Percentiles rank a stretch among this genome's conserved stretches.
Conservation (phyloP, 768 basidiomycete species). For the Boletus coccyginus region DNA sequence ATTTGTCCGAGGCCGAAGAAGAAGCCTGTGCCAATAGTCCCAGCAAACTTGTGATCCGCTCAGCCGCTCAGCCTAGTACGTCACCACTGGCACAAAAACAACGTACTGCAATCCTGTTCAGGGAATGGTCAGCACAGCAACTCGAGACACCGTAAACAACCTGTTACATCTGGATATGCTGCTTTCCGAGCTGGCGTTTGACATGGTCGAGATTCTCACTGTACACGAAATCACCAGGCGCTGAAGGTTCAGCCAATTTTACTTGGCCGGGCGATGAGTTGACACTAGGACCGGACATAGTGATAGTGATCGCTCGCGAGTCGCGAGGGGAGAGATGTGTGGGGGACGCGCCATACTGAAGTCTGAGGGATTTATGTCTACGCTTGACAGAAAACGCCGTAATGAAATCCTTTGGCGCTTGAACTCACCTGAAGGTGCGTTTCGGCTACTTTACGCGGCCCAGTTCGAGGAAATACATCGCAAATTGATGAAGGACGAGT, state of each 20-base stretch:
- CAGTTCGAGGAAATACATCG: no score
- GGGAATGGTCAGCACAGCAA: not conserved
- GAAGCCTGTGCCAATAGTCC: slow-evolving; percentile 31
- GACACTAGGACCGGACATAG: not conserved
- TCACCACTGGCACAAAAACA: not conserved
- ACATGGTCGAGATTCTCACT: slow-evolving; percentile 13
- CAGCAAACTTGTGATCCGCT: slow-evolving; percentile 22
- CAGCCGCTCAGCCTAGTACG: not conserved
- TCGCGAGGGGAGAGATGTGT: no score
- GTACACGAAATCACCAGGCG: slow-evolving; percentile 14
- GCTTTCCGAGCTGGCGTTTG: slow-evolving; percentile 17
- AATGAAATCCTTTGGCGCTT: not conserved
- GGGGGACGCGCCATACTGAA: not conserved
- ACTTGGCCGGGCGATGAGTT: not conserved
- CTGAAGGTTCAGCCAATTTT: not conserved
- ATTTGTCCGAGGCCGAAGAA: slow-evolving; percentile 31
- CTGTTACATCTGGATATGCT: slow-evolving; percentile 21
- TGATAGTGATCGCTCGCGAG: not conserved
- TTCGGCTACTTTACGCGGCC: no score
- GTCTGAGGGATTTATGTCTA: not conserved
- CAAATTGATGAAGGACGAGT: no score
- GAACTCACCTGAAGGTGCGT: no score
- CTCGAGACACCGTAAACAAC: not conserved
- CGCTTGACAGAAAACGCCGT: not conserved
- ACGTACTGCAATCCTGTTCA: slow-evolving; percentile 21